phyloP scores from a whole-genome alignment of 768 basidiomycete genomes.

The Mycena epipterygia region DNA sequence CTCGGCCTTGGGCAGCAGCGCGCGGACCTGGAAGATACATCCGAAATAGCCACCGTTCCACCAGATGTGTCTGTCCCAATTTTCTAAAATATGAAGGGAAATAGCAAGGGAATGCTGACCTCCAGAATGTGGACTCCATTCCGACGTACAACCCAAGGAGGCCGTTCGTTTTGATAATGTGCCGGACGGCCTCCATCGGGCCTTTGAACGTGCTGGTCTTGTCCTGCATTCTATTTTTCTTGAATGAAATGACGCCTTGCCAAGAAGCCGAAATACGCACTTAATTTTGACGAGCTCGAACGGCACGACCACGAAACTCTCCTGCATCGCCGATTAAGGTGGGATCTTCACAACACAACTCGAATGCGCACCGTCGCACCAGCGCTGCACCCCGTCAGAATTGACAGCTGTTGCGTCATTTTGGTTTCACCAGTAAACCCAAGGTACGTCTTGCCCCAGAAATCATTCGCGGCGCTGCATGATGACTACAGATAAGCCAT shows the following conservation, averaged over 20 bases:
- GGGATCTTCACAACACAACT: background rate
- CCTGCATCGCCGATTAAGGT: constrained; percentile 52
- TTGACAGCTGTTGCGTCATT: constrained; percentile 91
- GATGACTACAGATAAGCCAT: background rate
- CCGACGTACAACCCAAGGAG: constrained; percentile 90
- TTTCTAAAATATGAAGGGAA: background rate
- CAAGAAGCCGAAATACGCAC: constrained; percentile 47
- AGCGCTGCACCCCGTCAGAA: constrained; percentile 92
- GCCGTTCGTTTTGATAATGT: constrained; percentile 84
- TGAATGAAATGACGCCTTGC: background rate
- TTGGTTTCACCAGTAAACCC: constrained; percentile 74
- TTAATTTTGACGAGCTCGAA: constrained; percentile 97
- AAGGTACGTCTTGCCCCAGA: constrained; percentile 91
- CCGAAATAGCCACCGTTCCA: constrained; percentile 99
- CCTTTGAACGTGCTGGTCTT: constrained; percentile 92
- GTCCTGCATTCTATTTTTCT: constrained; percentile 80
- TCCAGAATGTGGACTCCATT: constrained; percentile 99
- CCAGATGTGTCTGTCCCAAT: constrained; percentile 73
- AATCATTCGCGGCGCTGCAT: constrained; percentile 87
- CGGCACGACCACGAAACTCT: constrained; percentile 95
- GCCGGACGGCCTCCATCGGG: constrained; percentile 90
- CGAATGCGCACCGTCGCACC: constrained; percentile 79
- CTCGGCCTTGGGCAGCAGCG: constrained; percentile 86
- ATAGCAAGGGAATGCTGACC: constrained; percentile 60
- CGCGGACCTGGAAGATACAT: constrained; percentile 87